Evolutionary conservation across 495 filamentous ascomycete genomes (phyloP), one percentile per base, ranked within the genome.

Genomic region (Chaetomium tenue): DNA sequence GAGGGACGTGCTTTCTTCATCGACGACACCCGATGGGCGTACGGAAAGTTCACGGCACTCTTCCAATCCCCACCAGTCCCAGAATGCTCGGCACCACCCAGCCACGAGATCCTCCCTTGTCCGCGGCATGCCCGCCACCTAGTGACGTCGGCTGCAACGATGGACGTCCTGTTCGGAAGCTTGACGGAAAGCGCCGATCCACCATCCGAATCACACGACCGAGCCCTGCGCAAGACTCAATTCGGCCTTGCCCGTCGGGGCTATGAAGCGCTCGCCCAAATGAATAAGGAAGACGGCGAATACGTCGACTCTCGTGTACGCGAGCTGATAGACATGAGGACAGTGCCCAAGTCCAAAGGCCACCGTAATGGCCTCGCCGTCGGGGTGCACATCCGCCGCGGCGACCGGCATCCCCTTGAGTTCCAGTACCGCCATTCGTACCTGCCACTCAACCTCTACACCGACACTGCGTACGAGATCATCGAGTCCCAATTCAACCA

Each of bases 21-120:
- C 66, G 87, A 92, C 67, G 89, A 91, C 70, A 84, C 85, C 7
- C 79, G 85, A 63, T 93, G 90, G 90, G 83, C 87, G 1, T 93
- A 91, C 71, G 90, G 90, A 4, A 77, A 82, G 46, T 92, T 87
- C 70, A 81, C 76, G 2, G 80, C 80, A 58, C 91, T 85, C 70
- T 92, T 92, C 73, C 71, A 77, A n/a, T 75, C 85, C 15, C 85
- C 84, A 6, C 84, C 87, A 0, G 60, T 78, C 8, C 82, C 83
- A 5, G 66, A 71, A 15, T 91, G 89, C 71, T 74, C 76, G 3
- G 78, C 85, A 47, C 88, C 89, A 2, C 88, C 87, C 4, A 74
- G 75, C 22, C 78, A 86, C 51, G 81, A 88, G 66, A 86, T 86
- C 65, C 70, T 92, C 0, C 90, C 90, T 0, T 93, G 89, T 69